Base-by-base conservation (phyloP, 495 filamentous ascomycete species). In the Penicillium coffeae region DNA sequence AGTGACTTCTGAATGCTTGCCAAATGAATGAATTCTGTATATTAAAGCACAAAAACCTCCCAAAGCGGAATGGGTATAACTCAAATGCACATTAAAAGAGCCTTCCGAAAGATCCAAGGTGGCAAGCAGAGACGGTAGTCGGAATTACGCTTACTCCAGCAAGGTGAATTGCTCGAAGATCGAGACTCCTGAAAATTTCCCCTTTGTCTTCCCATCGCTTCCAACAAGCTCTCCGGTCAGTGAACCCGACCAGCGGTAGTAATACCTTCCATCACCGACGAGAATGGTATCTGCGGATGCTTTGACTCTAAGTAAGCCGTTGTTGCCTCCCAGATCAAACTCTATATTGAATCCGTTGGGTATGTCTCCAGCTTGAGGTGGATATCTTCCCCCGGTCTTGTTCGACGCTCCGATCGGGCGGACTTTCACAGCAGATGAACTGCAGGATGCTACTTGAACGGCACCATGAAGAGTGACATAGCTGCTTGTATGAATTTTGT, bases 391-490 rank as follows among this genome's bases (percentile, higher is more conserved):
- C 15, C 52, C 43, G 8, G 51, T 52, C 39, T 32, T 45, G 1
- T 48, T 42, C 41, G 49, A 22, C 2, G 20, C 34, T 22, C 61
- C 48, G 3, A 50, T 21, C 8, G 60, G 60, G 12, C 45, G 47
- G 21, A 66, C 56, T 0, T 22, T 50, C 13, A 64, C 46, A 12
- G 46, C 2, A 3, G 42, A 38, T 0, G 47, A 9, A 9, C 47
- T 44, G 21, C 66, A 70, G 2, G 56, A 45, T 0, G 58, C 56
- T 2, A 54, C 34, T 0, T 62, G 21, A 10, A 56, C 18, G 19
- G 45, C 12, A 0, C 59, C 63, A 50, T 70, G 51, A 14, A 42
- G 54, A 0, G 65, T 58, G 3, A 71, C 54, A 20, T 68, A 71
- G 27, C 51, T 55, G 42, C 62, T 71, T 34, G 62, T 49, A 30